Base-by-base conservation (phyloP, 1,139 yeast species). In the Magnusiomyces fungicola region DNA sequence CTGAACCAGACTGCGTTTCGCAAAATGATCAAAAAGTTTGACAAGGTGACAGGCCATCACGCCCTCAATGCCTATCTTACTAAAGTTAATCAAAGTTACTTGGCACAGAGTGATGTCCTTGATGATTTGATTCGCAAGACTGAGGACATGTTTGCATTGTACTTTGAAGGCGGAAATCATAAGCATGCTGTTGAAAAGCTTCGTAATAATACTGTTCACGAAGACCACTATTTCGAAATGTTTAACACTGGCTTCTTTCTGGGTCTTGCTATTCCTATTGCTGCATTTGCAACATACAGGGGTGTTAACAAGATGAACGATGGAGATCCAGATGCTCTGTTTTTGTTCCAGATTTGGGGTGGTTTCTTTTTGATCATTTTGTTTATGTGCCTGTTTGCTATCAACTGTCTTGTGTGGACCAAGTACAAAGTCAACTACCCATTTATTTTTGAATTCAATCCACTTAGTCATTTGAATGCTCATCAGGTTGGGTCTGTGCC, bases 361-460 rank as follows among this genome's bases (percentile, higher is more conserved):
- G 97, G 97, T 1, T 88, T 88, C 64, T 78, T 89, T 56, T 62
- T 89, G 50, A 66, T 83, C 4, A 71, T 76, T 41, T 58, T 89
- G 18, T 74, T 83, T 60, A 68, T 81, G 14, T 59, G 83, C 19
- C 67, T 88, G 12, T 82, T 90, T 62, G 81, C 82, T 9, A 53
- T 85, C 37, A 81, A 86, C 62, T 79, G 94, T 62, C 69, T 73
- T 51, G 79, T 84, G 3, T 92, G 96, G 89, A 76, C 81, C 27
- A 64, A 68, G 46, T 83, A 70, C 66, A 85, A 85, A 60, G 83
- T 92, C 61, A 92, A 90, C 65, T 92, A 92, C 65, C 84, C 84
- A 59, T 90, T 92, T 61, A 89, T 92, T 55, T 90, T 92, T 70
- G 98, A 92, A 67, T 83, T 89, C 57, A 81, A 87, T 60, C 78